Percentiles rank a stretch among this genome's conserved stretches.
Evolutionary conservation across 31 red algal genomes (phyloP).

Genomic region (Bonnemaisonia californica): DNA sequence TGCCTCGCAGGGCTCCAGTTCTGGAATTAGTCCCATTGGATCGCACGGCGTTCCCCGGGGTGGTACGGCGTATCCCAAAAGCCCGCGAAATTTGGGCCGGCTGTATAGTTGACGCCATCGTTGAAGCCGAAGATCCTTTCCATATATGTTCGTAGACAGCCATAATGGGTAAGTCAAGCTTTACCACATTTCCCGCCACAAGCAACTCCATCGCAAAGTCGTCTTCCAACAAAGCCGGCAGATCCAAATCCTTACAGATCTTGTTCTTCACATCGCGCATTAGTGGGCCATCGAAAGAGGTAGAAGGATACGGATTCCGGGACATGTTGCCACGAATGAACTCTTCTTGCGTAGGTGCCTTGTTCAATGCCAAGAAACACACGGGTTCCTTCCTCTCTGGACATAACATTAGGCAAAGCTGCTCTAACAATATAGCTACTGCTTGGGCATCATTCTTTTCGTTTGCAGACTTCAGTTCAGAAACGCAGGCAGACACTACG

Average conservation of each 20-base stretch:
- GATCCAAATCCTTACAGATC: constrained; percentile 87
- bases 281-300: constrained; percentile 71
- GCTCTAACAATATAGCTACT: constrained; percentile 75
- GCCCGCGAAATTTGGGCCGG: constrained; percentile 43
- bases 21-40: constrained; percentile 32
- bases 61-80: constrained; percentile 60
- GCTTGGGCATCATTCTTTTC: constrained; percentile 65
- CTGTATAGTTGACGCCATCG: constrained; percentile 61
- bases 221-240: constrained; percentile 84
- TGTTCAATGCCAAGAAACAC: constrained; percentile 68
- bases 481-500: constrained; percentile 72
- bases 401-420: constrained; percentile 75
- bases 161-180: constrained; percentile 81
- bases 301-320: constrained; percentile 66
- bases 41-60: constrained; percentile 28
- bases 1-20: constrained; percentile 10
- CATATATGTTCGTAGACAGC: constrained; percentile 80
- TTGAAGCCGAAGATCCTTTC: constrained; percentile 63
- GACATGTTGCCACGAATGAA: constrained; percentile 88
- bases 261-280: constrained; percentile 94
- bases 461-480: constrained; percentile 65
- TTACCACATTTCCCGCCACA: constrained; percentile 81
- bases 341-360: constrained; percentile 92
- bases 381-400: constrained; percentile 65
- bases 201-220: constrained; percentile 94